Base-by-base conservation (phyloP, 2,329 filamentous ascomycete species). In the Microcyclosporella mali region DNA sequence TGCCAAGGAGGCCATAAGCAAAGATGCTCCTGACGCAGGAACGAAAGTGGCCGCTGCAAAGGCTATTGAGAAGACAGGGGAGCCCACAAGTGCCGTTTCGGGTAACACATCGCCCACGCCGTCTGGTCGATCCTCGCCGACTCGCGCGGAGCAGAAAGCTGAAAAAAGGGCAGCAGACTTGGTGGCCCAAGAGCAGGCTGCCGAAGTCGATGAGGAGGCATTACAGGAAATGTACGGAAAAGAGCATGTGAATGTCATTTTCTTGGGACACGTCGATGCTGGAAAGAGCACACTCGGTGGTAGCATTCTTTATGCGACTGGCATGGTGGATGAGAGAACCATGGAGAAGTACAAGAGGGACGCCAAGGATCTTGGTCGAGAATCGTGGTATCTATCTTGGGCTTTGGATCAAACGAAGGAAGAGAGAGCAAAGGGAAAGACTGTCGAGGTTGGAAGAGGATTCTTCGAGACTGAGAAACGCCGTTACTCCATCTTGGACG, bases 371-470 rank as follows among this genome's bases (percentile, higher is more conserved):
- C 77, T 92, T 52, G 92, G 92, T 40, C 85, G 89, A 72, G 92
- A 97, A 71, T 94, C 90, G 3, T 98, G 92, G 92, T 98, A 97
- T 66, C 77, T 98, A 16, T 98, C 92, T 33, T 98, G 94, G 92
- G 94, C 89, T 49, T 78, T 98, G 58, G 92, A 98, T 76, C 67
- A 97, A 66, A 98, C 88, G 56, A 95, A 90, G 68, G 94, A 98
- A 67, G 92, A 98, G 66, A 81, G 94, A 61, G 74, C 86, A 40
- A 94, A 97, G 76, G 92, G 92, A 55, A 98, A 97, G 75, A 98
- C 92, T 4, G 89, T 98, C 52, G 92, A 98, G 68, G 90, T 97
- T 53, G 92, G 92, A 18, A 81, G 90, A 62, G 92, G 87, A 10
- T 95, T 87, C 68, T 95, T 98, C 68, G 92, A 97, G 73, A 95